Conservation (phyloP, 2,329 filamentous ascomycete species). For the Fusarium marasasianum region DNA sequence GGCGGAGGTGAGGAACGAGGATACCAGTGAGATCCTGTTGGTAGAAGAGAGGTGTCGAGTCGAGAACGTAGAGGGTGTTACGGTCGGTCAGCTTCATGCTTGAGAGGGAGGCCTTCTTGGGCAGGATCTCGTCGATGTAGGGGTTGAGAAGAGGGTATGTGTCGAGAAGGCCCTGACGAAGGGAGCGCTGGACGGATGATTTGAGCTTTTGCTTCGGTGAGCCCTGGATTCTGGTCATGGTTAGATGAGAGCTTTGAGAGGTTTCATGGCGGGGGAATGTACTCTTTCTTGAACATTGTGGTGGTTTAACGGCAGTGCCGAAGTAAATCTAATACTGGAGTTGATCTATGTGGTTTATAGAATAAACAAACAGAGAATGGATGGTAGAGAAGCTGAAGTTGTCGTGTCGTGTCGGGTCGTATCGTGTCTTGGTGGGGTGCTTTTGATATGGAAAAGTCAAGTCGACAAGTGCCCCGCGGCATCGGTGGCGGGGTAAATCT, state of each 20-base stretch:
- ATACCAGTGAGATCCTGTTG: slow-evolving; percentile 79
- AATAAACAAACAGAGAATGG: neutral
- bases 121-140: slow-evolving; percentile 92
- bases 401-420: slow-evolving; percentile 8
- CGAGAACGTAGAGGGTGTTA: slow-evolving; percentile 86
- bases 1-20: slow-evolving; percentile 85
- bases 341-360: neutral
- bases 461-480: slow-evolving; percentile 38
- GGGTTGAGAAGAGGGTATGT: slow-evolving; percentile 87
- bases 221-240: slow-evolving; percentile 63
- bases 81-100: slow-evolving; percentile 93
- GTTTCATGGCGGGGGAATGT: slow-evolving; percentile 45
- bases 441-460: slow-evolving; percentile 40
- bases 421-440: slow-evolving; percentile 35
- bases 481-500: slow-evolving; percentile 44
- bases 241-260: slow-evolving; percentile 27
- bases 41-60: slow-evolving; percentile 85
- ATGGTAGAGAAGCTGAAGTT: neutral
- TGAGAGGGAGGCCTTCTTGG: slow-evolving; percentile 92
- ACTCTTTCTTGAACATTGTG: slow-evolving; percentile 96
- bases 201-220: slow-evolving; percentile 96
- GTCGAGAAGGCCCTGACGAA: slow-evolving; percentile 83
- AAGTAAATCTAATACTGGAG: neutral
- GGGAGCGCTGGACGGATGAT: slow-evolving; percentile 88
- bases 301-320: slow-evolving; percentile 27